Evolutionary conservation across 2,329 filamentous ascomycete genomes (phyloP).

Genomic region (Fusarium incarnatum): DNA sequence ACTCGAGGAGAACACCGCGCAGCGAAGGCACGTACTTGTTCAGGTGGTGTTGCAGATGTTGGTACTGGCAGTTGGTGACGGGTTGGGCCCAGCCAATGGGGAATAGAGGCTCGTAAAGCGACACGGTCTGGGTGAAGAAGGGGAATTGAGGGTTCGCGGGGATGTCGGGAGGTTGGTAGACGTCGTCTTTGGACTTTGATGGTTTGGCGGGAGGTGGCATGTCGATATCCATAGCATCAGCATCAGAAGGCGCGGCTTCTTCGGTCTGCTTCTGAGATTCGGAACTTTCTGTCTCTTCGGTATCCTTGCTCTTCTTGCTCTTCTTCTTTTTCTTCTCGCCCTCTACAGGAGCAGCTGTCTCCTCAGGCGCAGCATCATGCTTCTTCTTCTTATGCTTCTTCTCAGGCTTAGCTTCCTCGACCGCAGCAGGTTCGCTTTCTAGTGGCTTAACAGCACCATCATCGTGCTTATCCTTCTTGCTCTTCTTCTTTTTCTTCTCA

Average conservation of each 20-base stretch:
- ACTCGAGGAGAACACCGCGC: constrained; percentile 79
- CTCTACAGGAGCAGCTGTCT: constrained; percentile 22
- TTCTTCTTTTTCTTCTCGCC: constrained; percentile 50
- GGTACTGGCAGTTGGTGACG: constrained; percentile 76
- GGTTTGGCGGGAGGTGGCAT: constrained; percentile 46
- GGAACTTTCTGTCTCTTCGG: constrained; percentile 32
- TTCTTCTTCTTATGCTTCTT: constrained; percentile 51
- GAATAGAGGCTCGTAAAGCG: constrained; percentile 81
- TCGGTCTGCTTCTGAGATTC: constrained; percentile 49
- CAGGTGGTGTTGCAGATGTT: constrained; percentile 79
- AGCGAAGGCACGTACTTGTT: constrained; percentile 81
- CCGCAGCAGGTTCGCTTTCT: constrained; percentile 16
- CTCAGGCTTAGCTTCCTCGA: constrained; percentile 38
- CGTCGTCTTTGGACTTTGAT: constrained; percentile 47
- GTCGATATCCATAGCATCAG: constrained; percentile 57
- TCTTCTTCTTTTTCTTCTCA: constrained; percentile 49
- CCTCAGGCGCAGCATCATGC: constrained; percentile 35
- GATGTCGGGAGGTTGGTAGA: constrained; percentile 54
- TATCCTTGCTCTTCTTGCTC: constrained; percentile 42
- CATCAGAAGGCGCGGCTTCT: constrained; percentile 35
- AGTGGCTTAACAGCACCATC: constrained; percentile 18
- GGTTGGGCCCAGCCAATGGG: constrained; percentile 77
- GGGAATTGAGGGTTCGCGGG: constrained; percentile 67
- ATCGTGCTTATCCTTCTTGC: constrained; percentile 45
- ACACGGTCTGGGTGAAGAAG: constrained; percentile 82